Evolutionary conservation across 768 basidiomycete genomes (phyloP).

Genomic region (Sarcodon aspratus): DNA sequence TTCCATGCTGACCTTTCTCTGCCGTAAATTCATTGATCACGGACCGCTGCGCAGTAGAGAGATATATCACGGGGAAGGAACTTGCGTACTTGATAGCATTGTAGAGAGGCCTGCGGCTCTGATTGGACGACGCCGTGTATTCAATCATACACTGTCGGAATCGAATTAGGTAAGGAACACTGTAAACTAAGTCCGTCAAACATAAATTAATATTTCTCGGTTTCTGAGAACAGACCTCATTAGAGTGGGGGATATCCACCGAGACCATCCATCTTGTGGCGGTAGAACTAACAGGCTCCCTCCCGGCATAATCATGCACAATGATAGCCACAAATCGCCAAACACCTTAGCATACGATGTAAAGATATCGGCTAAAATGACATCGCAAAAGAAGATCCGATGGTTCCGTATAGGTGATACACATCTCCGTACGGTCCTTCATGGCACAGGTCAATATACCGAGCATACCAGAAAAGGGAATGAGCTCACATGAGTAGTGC

Average conservation of each 20-base stretch:
- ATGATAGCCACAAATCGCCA: conserved; percentile 86
- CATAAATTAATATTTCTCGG: not conserved
- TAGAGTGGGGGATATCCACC: conserved; percentile 72
- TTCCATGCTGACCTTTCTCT: conserved; percentile 31
- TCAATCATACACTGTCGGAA: conserved; percentile 92
- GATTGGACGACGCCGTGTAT: conserved; percentile 50
- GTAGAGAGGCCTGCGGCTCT: conserved; percentile 62
- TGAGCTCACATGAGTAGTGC: conserved; percentile 62
- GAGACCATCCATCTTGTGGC: conserved; percentile 44
- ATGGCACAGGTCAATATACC: not conserved
- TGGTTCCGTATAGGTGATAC: conserved; percentile 47
- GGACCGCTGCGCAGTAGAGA: conserved; percentile 82
- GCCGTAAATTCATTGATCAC: conserved; percentile 49
- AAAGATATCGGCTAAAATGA: conserved; percentile 89
- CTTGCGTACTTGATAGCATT: conserved; percentile 97
- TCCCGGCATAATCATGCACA: conserved; percentile 79
- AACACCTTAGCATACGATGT: conserved; percentile 97
- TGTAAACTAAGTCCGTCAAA: conserved; percentile 15
- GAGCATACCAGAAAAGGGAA: not conserved
- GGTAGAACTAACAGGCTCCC: conserved; percentile 64
- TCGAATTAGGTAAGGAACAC: conserved; percentile 84
- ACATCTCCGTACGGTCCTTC: conserved; percentile 67
- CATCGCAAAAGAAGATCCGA: conserved; percentile 79
- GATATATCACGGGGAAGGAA: conserved; percentile 90
- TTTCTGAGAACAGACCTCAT: conserved; percentile 55